Percentiles rank a stretch among this genome's conserved stretches.
Conservation (phyloP, 164 flowering plant genomes). For the Protea cynaroides region DNA sequence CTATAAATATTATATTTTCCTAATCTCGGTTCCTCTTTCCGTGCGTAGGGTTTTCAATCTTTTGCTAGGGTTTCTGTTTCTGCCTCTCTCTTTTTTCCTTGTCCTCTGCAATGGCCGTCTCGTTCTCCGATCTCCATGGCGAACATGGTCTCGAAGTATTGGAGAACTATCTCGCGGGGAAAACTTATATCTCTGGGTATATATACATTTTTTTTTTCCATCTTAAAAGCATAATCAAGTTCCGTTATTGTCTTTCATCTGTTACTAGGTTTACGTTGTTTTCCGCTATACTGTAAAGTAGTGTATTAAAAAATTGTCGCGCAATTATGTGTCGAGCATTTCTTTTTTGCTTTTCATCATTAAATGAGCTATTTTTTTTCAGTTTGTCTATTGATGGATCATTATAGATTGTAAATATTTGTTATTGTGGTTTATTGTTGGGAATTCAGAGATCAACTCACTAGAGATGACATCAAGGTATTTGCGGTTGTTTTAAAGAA, state of each 20-base stretch:
- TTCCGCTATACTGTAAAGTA: no score
- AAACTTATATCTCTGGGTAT: slow-evolving; percentile 81
- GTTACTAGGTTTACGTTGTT: no score
- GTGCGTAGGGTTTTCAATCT: slow-evolving; percentile 1
- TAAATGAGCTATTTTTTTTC: neutral
- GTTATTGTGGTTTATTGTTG: neutral
- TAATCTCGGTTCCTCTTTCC: neutral
- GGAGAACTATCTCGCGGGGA: slow-evolving; percentile 60
- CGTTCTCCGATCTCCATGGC: slow-evolving; percentile 85
- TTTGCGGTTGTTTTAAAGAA: slow-evolving; percentile 45
- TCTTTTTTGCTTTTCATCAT: no score
- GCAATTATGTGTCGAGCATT: no score
- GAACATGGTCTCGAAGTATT: slow-evolving; percentile 82
- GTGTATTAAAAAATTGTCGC: no score
- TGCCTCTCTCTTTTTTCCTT: neutral
- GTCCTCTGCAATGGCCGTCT: slow-evolving; percentile 50
- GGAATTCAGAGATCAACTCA: slow-evolving; percentile 33
- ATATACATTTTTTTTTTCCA: neutral
- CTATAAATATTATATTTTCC: no score
- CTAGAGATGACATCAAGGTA: slow-evolving; percentile 60
- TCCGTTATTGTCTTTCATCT: no score
- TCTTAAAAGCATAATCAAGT: no score
- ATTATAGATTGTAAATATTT: neutral
- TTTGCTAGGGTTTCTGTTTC: slow-evolving; percentile 22
- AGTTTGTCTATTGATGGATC: neutral